Evolutionary conservation across 2,329 filamentous ascomycete species (phyloP).

Genomic region (Colletotrichum sansevieriae): DNA sequence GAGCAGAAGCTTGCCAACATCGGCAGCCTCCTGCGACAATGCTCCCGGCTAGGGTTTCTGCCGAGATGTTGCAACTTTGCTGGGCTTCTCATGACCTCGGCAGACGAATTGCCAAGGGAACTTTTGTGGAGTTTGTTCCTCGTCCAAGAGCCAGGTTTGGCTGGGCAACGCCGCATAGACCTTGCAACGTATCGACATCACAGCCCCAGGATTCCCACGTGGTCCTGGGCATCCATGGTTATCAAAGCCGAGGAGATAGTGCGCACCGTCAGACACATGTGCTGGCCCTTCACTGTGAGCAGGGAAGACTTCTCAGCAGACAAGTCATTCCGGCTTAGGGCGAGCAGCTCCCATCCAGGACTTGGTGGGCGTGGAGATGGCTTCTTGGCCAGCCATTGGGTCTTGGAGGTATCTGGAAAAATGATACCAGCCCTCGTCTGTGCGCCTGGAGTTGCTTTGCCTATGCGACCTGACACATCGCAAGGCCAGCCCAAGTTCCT

Average conservation of each 20-base stretch:
- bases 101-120: background rate
- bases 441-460: no score
- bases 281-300: no score
- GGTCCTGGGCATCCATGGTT: constrained; percentile 34
- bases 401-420: background rate
- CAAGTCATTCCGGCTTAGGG: background rate
- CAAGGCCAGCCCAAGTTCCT: no score
- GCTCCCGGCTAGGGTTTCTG: background rate
- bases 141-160: background rate
- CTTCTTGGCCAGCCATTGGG: background rate
- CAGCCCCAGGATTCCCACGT: constrained; percentile 16
- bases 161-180: no score
- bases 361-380: background rate
- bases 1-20: constrained; percentile 1
- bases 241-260: background rate
- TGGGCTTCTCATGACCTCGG: background rate
- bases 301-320: background rate
- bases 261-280: no score
- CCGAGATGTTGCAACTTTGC: background rate
- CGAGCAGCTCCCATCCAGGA: background rate
- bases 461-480: no score
- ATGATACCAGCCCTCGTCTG: background rate
- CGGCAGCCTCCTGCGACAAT: background rate
- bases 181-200: background rate
- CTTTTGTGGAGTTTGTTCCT: constrained; percentile 4